Evolutionary conservation across 2,329 filamentous ascomycete genomes (phyloP), one percentile per base, ranked within the genome.

Genomic region (Hypoxylon rubiginosum): DNA sequence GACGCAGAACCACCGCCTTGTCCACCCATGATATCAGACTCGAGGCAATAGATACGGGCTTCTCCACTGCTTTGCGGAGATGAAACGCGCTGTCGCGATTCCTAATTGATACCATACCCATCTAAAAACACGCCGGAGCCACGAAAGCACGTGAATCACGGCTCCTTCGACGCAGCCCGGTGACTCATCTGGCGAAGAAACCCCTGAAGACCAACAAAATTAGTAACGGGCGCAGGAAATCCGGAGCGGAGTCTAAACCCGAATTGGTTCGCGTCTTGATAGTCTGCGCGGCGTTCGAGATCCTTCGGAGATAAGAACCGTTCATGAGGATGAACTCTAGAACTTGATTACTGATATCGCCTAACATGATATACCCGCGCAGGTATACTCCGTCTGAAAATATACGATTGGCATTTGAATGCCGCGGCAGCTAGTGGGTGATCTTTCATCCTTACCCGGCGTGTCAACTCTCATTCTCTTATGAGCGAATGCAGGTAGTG

Each of bases 191-290:
- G 48, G 48, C 26, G 17, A 17, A 34, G 10, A 48, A 15, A 15
- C 3, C 26, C 26, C 11, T 4, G 3, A 32, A 17, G 26, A 21
- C 9, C 21, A 26, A 30, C 45, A n/a, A 15, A 15, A 57, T 65
- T 57, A 50, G 24, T 61, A 19, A 43, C 52, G 28, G 46, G 24
- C 58, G 58, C 58, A 45, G 9, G n/a, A 54, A 58, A 36, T 62
- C 10, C n/a, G 45, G 30, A 26, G 15, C 51, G 51, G 62, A 32
- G 9, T 48, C 49, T 54, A 61, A 39, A 49, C 58, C 53, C 30
- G 7, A 48, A 55, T 48, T 26, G 53, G 51, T 49, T 15, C 21
- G 5, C 9, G 6, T 7, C 26, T 26, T n/a, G 45, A 8, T 26
- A n/a, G 13, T 30, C 11, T 26, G 9, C 4, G 6, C 24, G 19